Conservation (phyloP, 768 basidiomycete genomes). For the Scleroderma citrinum region DNA sequence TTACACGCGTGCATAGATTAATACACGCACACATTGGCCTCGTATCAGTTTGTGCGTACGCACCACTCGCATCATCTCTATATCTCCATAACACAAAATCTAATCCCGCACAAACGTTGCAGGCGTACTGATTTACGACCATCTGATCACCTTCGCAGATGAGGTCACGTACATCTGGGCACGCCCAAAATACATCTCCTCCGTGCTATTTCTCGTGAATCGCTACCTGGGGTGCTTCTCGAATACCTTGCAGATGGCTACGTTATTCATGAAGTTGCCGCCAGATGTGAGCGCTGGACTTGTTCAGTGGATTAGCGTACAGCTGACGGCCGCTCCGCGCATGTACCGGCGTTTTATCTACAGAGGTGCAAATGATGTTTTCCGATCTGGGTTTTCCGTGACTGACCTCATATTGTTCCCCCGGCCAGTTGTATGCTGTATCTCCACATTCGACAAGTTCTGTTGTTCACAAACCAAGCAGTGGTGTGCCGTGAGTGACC, state of each 20-base stretch:
- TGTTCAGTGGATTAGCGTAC: neutral
- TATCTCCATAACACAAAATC: neutral
- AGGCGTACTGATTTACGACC: constrained; percentile 29
- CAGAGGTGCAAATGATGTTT: constrained; percentile 4
- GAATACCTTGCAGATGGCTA: constrained; percentile 26
- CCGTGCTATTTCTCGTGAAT: constrained; percentile 43
- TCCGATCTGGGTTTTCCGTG: neutral
- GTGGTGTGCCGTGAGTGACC: constrained; percentile 38
- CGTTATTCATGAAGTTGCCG: constrained; percentile 23
- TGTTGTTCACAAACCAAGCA: constrained; percentile 40
- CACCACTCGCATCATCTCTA: neutral
- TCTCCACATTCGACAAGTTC: constrained; percentile 34
- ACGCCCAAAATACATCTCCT: constrained; percentile 32
- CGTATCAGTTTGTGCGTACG: constrained; percentile 1
- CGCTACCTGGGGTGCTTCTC: constrained; percentile 44
- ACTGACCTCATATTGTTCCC: neutral
- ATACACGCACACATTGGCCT: neutral
- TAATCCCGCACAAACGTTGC: neutral
- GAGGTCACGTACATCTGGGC: constrained; percentile 44
- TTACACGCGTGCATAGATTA: neutral
- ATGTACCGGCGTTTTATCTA: neutral
- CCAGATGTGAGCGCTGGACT: constrained; percentile 2
- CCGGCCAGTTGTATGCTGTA: constrained; percentile 34
- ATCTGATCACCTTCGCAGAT: constrained; percentile 22
- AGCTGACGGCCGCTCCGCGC: neutral